phyloP scores from a whole-genome alignment of 768 basidiomycete genomes.

The Stropharia rugosoannulata region DNA sequence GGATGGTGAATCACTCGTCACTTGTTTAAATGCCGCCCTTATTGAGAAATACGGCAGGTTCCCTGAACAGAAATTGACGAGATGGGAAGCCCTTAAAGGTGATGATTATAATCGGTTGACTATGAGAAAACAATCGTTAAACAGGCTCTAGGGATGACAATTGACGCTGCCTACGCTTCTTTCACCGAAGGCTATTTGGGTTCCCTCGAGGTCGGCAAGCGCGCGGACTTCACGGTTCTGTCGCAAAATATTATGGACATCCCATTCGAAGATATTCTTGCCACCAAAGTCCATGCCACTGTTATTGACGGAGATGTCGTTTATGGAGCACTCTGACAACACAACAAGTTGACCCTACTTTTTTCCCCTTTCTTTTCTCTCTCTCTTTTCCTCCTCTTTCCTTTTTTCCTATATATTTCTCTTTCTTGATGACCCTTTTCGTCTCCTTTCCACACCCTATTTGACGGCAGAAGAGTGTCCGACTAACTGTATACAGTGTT shows the following conservation, averaged over 20 bases:
- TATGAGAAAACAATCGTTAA: background rate
- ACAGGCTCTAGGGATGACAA: constrained; percentile 67
- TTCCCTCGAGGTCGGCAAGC: constrained; percentile 75
- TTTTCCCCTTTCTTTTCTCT: background rate
- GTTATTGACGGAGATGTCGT: constrained; percentile 70
- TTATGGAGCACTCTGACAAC: constrained; percentile 32
- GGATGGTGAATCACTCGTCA: constrained; percentile 66
- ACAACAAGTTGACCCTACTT: background rate
- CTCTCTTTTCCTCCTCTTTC: constrained; percentile 3
- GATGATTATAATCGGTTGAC: background rate
- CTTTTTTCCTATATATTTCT: constrained; percentile 2
- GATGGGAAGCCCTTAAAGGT: constrained; percentile 78
- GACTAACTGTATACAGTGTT: too few relatives aligned
- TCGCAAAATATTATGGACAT: constrained; percentile 81
- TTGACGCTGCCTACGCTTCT: constrained; percentile 84
- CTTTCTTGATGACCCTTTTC: background rate
- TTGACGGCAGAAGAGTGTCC: background rate
- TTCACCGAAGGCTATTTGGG: constrained; percentile 75
- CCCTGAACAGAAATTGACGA: constrained; percentile 73
- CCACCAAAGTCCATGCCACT: constrained; percentile 69
- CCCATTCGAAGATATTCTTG: constrained; percentile 54
- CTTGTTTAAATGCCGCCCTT: background rate
- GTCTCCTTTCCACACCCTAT: background rate
- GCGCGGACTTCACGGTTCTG: constrained; percentile 84
- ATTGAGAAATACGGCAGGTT: constrained; percentile 51